A percentile compares a stretch with the other conserved stretches of the same genome.
Evolutionary conservation across 306 rosid genomes (phyloP).

Genomic region (Coriaria nepalensis): DNA sequence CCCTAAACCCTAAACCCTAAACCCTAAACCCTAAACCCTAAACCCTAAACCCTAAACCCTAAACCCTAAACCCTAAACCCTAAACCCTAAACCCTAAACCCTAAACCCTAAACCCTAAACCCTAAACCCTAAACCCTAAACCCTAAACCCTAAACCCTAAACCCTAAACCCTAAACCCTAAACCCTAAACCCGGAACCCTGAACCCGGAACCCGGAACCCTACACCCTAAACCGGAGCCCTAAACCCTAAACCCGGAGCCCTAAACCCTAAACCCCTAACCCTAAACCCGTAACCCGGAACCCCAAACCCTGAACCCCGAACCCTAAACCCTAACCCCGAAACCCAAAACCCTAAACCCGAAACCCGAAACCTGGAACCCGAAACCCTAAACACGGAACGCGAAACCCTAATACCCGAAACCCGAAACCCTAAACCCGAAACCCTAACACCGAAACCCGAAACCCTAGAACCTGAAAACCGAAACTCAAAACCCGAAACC

Average conservation of each 20-base stretch:
- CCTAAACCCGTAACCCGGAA: slow-evolving; percentile 6
- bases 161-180: slow-evolving; percentile 4
- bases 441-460: slow-evolving; percentile 10
- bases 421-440: no score
- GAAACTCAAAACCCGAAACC: slow-evolving; percentile 8
- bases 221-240: slow-evolving; percentile 4
- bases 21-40: slow-evolving; percentile 16
- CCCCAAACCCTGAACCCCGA: slow-evolving; percentile 8
- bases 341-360: slow-evolving; percentile 10
- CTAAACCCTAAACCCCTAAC: slow-evolving; percentile 10
- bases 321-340: slow-evolving; percentile 9
- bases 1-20: slow-evolving; percentile 13
- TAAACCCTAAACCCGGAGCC: slow-evolving; percentile 10
- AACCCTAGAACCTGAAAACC: slow-evolving; percentile 14
- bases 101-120: slow-evolving; percentile 10
- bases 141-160: slow-evolving; percentile 9
- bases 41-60: slow-evolving; percentile 7
- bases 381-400: slow-evolving; percentile 10
- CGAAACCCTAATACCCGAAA: no score
- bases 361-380: slow-evolving; percentile 7
- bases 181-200: no score
- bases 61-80: slow-evolving; percentile 11
- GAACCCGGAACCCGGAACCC: slow-evolving; percentile 7
- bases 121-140: slow-evolving; percentile 13
- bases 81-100: no score